Conservation (phyloP, 306 rosid genomes). For the Cucurbita moschata region DNA sequence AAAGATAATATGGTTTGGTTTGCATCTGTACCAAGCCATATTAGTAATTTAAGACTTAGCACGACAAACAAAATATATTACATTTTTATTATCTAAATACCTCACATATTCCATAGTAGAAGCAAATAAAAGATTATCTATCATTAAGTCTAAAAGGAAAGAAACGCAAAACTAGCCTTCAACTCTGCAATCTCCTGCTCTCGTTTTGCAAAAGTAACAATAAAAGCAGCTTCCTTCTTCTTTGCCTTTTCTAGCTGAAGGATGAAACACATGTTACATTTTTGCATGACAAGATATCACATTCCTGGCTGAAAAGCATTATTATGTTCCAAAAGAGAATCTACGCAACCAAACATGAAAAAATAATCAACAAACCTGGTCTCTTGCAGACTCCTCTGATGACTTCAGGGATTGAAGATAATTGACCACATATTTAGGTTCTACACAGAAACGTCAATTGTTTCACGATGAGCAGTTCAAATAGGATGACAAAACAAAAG, state of each 20-base stretch:
- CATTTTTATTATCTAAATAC: background rate
- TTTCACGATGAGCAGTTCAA: background rate
- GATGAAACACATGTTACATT: conserved; percentile 9
- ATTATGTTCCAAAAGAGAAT: background rate
- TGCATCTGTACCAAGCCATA: background rate
- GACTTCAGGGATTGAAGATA: conserved; percentile 71
- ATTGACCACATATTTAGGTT: conserved; percentile 55
- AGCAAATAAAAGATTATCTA: background rate
- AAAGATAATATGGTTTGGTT: background rate
- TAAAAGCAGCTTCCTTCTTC: conserved; percentile 94
- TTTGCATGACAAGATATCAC: background rate
- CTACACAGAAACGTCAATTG: conserved; percentile 22
- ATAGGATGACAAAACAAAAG: background rate
- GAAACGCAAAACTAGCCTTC: conserved; percentile 33
- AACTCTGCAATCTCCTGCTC: conserved; percentile 93
- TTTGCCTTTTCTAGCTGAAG: conserved; percentile 81
- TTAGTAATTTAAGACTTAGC: background rate
- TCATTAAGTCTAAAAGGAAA: background rate
- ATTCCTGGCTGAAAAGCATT: background rate
- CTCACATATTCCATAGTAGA: background rate
- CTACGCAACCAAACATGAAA: background rate
- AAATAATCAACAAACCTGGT: conserved; percentile 45
- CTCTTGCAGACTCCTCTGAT: conserved; percentile 73
- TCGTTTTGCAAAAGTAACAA: conserved; percentile 83
- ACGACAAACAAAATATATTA: background rate